These are phyloP conservation scores for Nemania diffusa DNA, from an alignment of 2,329 filamentous ascomycete species.

Conservation along the genomic window DNA sequence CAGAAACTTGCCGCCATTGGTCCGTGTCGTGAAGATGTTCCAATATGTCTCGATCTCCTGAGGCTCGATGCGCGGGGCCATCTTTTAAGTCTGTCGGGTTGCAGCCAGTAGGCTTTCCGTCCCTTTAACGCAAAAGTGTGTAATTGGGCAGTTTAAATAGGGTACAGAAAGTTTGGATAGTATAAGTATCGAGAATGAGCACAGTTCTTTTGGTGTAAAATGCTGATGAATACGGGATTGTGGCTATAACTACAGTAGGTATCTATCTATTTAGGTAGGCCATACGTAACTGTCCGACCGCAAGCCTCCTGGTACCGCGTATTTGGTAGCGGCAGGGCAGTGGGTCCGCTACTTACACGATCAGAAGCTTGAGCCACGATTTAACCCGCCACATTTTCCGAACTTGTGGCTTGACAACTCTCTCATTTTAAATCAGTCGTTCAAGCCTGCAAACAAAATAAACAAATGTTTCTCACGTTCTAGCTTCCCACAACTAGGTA, in stretches of 20 bases:
- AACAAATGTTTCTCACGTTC: too few relatives aligned
- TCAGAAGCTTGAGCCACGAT: constrained; percentile 26
- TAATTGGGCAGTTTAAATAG: not conserved
- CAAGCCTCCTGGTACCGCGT: constrained; percentile 14
- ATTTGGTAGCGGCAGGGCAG: too few relatives aligned
- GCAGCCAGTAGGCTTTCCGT: constrained; percentile 16
- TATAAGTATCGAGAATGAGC: not conserved
- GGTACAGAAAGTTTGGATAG: not conserved
- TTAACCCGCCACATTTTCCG: not conserved
- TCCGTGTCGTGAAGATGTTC: constrained; percentile 71
- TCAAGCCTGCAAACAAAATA: not conserved
- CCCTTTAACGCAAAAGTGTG: not conserved
- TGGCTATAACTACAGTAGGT: not conserved
- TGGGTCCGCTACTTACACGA: not conserved
- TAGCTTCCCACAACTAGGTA: too few relatives aligned
- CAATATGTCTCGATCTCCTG: constrained; percentile 73
- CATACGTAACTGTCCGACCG: constrained; percentile 25
- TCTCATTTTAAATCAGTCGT: not conserved
- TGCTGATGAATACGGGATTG: not conserved
- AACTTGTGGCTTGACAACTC: not conserved
- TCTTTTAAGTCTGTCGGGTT: constrained; percentile 46
- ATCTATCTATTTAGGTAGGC: constrained; percentile 3
- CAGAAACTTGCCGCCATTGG: constrained; percentile 68
- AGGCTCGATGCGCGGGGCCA: constrained; percentile 71
- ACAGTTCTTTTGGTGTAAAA: constrained; percentile 1